Conservation (phyloP, 2,329 filamentous ascomycete genomes). For the Fusarium sp. region DNA sequence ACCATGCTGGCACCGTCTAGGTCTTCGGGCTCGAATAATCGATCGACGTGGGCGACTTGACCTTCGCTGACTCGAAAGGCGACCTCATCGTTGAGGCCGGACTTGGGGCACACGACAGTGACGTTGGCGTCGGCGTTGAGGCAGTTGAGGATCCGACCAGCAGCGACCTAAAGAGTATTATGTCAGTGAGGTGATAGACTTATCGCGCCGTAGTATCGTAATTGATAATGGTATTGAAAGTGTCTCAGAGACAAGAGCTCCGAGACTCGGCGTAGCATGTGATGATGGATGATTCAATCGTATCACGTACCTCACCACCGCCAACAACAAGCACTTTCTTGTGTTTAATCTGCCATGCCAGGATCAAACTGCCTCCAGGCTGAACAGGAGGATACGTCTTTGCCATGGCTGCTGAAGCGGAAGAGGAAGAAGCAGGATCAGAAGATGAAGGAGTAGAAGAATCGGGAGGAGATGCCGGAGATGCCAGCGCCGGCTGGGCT, state of each 20-base stretch:
- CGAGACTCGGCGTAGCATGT: slow-evolving; percentile 25
- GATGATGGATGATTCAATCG: slow-evolving; percentile 48
- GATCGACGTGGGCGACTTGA: slow-evolving; percentile 85
- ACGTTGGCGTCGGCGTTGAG: slow-evolving; percentile 96
- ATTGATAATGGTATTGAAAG: slow-evolving; percentile 9
- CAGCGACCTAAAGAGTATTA: slow-evolving; percentile 79
- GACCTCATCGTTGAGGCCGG: slow-evolving; percentile 90
- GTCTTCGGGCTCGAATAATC: slow-evolving; percentile 88
- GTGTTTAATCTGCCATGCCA: slow-evolving; percentile 94
- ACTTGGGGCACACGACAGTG: slow-evolving; percentile 84
- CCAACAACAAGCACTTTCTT: slow-evolving; percentile 94
- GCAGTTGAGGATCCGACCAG: slow-evolving; percentile 92
- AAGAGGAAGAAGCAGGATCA: slow-evolving; percentile 21
- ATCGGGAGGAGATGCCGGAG: slow-evolving; percentile 42
- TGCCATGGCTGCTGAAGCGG: slow-evolving; percentile 48
- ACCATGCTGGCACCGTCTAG: slow-evolving; percentile 89
- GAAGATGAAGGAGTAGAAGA: slow-evolving; percentile 28
- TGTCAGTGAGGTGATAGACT: slow-evolving; percentile 1
- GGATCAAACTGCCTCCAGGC: slow-evolving; percentile 91
- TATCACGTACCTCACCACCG: slow-evolving; percentile 91
- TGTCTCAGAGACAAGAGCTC: slow-evolving; percentile 8
- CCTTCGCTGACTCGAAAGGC: slow-evolving; percentile 81
- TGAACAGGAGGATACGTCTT: slow-evolving; percentile 82
- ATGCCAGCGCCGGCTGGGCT: slow-evolving; percentile 45
- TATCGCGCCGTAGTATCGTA: background rate